A percentile compares a stretch with the other conserved stretches of the same genome.
These are phyloP conservation scores for Hippophae rhamnoides DNA, from an alignment of 306 rosid species.

Conservation along the genomic window DNA sequence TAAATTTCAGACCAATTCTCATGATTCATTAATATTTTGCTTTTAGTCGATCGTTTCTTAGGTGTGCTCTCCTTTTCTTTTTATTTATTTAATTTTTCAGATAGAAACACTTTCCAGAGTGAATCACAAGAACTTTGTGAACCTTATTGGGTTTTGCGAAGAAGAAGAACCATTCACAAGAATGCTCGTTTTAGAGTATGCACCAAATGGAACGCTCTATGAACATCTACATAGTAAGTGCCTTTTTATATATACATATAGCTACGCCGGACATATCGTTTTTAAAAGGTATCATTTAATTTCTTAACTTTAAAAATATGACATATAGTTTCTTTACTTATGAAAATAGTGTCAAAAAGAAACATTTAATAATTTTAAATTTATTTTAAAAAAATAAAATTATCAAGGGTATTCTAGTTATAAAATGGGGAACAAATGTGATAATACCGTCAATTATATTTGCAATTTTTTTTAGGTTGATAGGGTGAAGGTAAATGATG, in stretches of 20 bases:
- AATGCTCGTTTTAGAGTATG: constrained; percentile 93
- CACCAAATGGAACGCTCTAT: constrained; percentile 87
- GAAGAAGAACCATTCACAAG: constrained; percentile 85
- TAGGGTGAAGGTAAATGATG: too few relatives aligned
- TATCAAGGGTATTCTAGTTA: too few relatives aligned
- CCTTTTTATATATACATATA: not conserved
- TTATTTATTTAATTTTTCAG: constrained; percentile 26
- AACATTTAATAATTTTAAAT: too few relatives aligned
- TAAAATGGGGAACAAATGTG: too few relatives aligned
- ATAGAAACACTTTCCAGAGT: constrained; percentile 60
- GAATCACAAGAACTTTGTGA: constrained; percentile 87
- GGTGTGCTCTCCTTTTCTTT: not conserved
- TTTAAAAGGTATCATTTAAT: too few relatives aligned
- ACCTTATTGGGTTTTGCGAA: constrained; percentile 79
- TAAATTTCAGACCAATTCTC: constrained; percentile 13
- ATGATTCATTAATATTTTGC: not conserved
- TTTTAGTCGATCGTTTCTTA: constrained; percentile 5
- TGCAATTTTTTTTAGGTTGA: too few relatives aligned
- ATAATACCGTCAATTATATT: too few relatives aligned
- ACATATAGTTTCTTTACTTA: too few relatives aligned
- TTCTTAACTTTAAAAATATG: too few relatives aligned
- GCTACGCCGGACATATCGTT: too few relatives aligned
- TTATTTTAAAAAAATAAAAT: too few relatives aligned
- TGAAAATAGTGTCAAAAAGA: too few relatives aligned
- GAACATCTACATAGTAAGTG: constrained; percentile 87